Evolutionary conservation across 2,329 filamentous ascomycete genomes (phyloP).

Genomic region (Epicoccum nigrum): DNA sequence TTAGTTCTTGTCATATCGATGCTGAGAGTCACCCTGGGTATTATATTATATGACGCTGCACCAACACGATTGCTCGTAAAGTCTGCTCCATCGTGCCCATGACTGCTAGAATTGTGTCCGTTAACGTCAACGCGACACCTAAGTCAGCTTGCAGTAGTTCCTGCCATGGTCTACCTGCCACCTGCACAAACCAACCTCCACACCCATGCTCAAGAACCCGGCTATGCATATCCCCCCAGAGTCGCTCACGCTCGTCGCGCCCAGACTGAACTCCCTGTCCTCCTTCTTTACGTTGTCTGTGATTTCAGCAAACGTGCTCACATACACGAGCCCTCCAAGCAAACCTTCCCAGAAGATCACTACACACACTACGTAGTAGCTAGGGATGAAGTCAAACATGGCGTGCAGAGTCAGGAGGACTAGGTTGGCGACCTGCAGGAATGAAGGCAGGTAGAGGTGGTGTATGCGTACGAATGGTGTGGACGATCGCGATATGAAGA

Average conservation of each 20-base stretch:
- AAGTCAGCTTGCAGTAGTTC: constrained; percentile 56
- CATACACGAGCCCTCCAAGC: constrained; percentile 89
- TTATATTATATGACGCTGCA: too few species aligned
- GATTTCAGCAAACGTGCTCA: constrained; percentile 89
- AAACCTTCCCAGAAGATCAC: constrained; percentile 95
- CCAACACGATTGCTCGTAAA: too few species aligned
- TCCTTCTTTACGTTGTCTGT: constrained; percentile 77
- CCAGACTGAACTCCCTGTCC: constrained; percentile 89
- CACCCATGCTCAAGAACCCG: constrained; percentile 78
- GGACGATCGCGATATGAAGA: constrained; percentile 92
- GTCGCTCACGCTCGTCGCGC: constrained; percentile 90
- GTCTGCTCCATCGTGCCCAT: neutral
- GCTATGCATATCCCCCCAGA: constrained; percentile 89
- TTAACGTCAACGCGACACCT: neutral
- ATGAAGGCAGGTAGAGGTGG: constrained; percentile 78
- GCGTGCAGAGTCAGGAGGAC: constrained; percentile 75
- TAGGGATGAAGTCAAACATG: constrained; percentile 80
- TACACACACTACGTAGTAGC: constrained; percentile 81
- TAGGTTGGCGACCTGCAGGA: constrained; percentile 83
- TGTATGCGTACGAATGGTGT: constrained; percentile 85
- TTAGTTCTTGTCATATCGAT: too few species aligned
- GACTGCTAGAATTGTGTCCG: neutral
- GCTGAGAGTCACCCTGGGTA: too few species aligned
- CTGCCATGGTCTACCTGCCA: constrained; percentile 85
- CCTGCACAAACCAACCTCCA: constrained; percentile 81